Evolutionary conservation across 1,284 basidiomycete species (phyloP), one percentile per base, ranked within the genome.

Genomic region (Nidula niveotomentosa): DNA sequence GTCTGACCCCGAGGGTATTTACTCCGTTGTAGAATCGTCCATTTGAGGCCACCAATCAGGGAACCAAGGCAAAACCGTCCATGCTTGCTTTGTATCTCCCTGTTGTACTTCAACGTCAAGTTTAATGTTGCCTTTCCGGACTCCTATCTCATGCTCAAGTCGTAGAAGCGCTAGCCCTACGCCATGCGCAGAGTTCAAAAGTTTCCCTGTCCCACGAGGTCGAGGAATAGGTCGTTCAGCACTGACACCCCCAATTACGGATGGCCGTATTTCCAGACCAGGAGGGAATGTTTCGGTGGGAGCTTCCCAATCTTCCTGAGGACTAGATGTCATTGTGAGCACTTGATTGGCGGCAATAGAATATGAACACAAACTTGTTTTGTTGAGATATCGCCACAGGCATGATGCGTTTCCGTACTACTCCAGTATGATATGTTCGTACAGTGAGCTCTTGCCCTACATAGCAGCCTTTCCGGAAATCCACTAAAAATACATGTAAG

Each of bases 381-480:
- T 67, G 58, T 36, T 66, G 60, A 36, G 78, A 71, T 36, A 92
- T 70, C 6, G 78, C 66, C 1, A 98, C 82, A 2, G 96, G 95
- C 7, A 96, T 74, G 48, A 96, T 90, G 15, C 97, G 87, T 72
- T 99, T 99, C 55, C 97, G 81, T 30, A 98, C 79, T 12, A 92
- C 84, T 6, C 97, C 97, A 1, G 92, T 98, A 68, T 98, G 94
- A 69, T 97, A 96, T 18, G 96, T 98, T 34, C 97, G 84, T 2
- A 98, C 96, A 0, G 96, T 98, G 43, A 99, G 77, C 66, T 99
- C 97, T 76, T 99, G 97, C 2, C 97, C 97, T 1, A 99, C 88
- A 67, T 98, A 99, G 70, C 97, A 99, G 6, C 97, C 97, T 74
- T 99, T 99, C 49, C 92, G 81, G 69, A 98, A 98, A 71, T 98